phyloP scores from a whole-genome alignment of 1,139 yeast species.

The Candida glucosophila region DNA sequence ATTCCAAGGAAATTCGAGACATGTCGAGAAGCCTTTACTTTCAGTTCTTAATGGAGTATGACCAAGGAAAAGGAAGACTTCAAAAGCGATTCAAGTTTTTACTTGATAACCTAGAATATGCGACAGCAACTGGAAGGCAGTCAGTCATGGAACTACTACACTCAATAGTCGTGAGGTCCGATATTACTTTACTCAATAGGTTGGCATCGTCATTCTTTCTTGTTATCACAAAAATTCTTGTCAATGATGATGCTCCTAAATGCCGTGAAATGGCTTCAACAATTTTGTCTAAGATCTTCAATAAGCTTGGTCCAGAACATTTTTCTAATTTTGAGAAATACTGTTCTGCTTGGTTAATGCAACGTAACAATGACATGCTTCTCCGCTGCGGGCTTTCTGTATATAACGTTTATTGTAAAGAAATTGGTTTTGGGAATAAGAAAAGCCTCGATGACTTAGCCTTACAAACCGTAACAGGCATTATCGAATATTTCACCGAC shows the following conservation, averaged over 20 bases:
- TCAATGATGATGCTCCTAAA: constrained; percentile 69
- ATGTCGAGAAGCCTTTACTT: constrained; percentile 78
- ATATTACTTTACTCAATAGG: constrained; percentile 50
- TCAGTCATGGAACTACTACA: constrained; percentile 86
- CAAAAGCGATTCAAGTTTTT: constrained; percentile 78
- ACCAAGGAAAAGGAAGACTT: constrained; percentile 81
- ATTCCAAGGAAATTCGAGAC: constrained; percentile 74
- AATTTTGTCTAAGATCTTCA: constrained; percentile 49
- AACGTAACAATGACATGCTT: constrained; percentile 44
- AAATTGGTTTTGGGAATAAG: constrained; percentile 37
- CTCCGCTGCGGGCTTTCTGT: constrained; percentile 72
- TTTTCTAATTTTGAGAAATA: constrained; percentile 47
- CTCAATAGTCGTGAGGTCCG: constrained; percentile 59
- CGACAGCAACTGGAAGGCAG: constrained; percentile 79
- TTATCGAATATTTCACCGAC: constrained; percentile 23
- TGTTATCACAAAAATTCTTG: constrained; percentile 67
- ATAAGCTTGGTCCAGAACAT: constrained; percentile 34
- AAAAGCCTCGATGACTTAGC: constrained; percentile 32
- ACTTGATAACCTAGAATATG: constrained; percentile 78
- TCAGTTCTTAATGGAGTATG: constrained; percentile 87
- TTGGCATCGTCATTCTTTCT: constrained; percentile 74
- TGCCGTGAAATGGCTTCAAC: constrained; percentile 82
- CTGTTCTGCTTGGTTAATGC: constrained; percentile 61
- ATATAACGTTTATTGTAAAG: constrained; percentile 53
- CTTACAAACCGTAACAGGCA: constrained; percentile 20